Conservation (phyloP, 495 filamentous ascomycete species). For the Talaromyces liani region DNA sequence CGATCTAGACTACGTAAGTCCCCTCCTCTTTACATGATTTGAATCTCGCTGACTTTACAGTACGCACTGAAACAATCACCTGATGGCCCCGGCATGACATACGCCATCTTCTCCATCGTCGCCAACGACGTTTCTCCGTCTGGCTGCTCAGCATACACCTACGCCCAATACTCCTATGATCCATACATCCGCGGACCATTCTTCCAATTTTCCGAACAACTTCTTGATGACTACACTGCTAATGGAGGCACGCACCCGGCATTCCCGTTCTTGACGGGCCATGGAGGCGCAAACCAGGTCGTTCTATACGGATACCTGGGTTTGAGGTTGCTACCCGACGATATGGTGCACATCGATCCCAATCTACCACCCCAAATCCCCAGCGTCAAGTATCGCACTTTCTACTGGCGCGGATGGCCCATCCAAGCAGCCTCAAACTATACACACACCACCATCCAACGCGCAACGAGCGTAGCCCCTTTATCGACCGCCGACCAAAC, state of each 20-base stretch:
- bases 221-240: constrained; percentile 51
- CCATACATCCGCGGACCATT: constrained; percentile 44
- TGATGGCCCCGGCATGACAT: constrained; percentile 61
- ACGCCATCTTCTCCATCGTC: constrained; percentile 55
- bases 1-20: constrained; percentile 53
- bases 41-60: too few relatives aligned
- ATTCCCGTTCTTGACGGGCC: constrained; percentile 60
- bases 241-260: constrained; percentile 65
- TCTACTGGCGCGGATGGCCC: constrained; percentile 64
- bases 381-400: constrained; percentile 53
- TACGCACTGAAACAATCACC: constrained; percentile 58
- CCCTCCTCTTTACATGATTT: too few relatives aligned
- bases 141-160: constrained; percentile 58
- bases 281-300: constrained; percentile 57
- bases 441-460: constrained; percentile 57
- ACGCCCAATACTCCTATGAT: constrained; percentile 52
- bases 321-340: constrained; percentile 45
- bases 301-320: constrained; percentile 56
- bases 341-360: constrained; percentile 48
- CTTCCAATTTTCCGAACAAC: constrained; percentile 59
- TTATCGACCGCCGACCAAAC: constrained; percentile 35
- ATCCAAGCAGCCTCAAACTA: constrained; percentile 55
- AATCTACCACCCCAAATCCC: constrained; percentile 56
- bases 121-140: constrained; percentile 51
- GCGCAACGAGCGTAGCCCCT: constrained; percentile 24